These are phyloP conservation scores for Aspergillus quadricinctus DNA, from an alignment of 2,329 filamentous ascomycete species.

Conservation along the genomic window DNA sequence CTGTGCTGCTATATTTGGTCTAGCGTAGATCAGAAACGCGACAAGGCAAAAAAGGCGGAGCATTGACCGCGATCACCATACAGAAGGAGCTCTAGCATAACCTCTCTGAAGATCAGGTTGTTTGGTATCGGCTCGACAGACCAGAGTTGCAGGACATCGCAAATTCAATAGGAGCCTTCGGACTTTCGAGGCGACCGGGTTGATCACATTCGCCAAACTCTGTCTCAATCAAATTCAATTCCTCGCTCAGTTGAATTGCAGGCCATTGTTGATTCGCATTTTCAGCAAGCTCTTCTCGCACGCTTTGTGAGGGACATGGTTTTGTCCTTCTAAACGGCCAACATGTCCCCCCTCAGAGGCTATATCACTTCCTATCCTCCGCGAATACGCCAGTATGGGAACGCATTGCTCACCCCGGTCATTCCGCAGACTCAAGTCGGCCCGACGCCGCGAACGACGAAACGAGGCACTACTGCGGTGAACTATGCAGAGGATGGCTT, in stretches of 20 bases:
- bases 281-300: slow-evolving; percentile 13
- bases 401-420: slow-evolving; percentile 83
- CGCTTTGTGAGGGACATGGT: slow-evolving; percentile 33
- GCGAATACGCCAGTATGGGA: slow-evolving; percentile 82
- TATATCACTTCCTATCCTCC: slow-evolving; percentile 91
- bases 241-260: slow-evolving; percentile 16
- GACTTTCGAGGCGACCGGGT: neutral
- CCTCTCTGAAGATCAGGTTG: slow-evolving; percentile 2
- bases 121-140: neutral
- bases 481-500: slow-evolving; percentile 97
- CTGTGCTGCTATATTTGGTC: slow-evolving; percentile 14
- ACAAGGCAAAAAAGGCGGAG: slow-evolving; percentile 20
- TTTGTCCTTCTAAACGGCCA: slow-evolving; percentile 28
- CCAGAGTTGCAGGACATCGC: neutral
- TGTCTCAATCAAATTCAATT: neutral
- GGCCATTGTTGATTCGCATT: neutral
- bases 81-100: slow-evolving; percentile 12
- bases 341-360: slow-evolving; percentile 67
- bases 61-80: slow-evolving; percentile 21
- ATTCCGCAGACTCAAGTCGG: slow-evolving; percentile 65
- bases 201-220: neutral
- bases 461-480: slow-evolving; percentile 91
- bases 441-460: slow-evolving; percentile 77
- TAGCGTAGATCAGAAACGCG: slow-evolving; percentile 29
- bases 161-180: neutral